Evolutionary conservation across 805 yeast species (phyloP).

Genomic region (Candida stauntonica): DNA sequence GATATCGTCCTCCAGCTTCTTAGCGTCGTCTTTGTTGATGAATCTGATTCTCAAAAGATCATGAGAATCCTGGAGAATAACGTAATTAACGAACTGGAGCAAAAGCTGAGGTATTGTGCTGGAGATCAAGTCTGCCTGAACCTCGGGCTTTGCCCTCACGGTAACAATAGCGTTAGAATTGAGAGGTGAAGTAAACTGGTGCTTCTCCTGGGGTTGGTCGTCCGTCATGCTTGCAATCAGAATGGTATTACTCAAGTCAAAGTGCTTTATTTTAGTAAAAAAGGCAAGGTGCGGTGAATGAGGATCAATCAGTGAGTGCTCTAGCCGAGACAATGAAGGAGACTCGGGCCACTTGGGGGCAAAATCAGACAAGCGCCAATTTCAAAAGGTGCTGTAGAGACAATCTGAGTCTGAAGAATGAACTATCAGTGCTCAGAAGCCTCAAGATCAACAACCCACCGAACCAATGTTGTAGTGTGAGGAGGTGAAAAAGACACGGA

Average conservation of each 20-base stretch:
- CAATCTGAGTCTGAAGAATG: too few relatives aligned
- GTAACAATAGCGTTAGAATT: slow-evolving; percentile 25
- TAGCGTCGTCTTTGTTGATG: slow-evolving; percentile 20
- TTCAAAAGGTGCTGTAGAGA: background rate
- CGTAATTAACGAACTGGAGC: slow-evolving; percentile 8
- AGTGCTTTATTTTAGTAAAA: too few relatives aligned
- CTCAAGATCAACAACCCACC: too few relatives aligned
- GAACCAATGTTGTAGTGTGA: too few relatives aligned
- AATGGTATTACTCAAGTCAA: too few relatives aligned
- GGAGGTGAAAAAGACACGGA: background rate
- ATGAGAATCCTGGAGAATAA: slow-evolving; percentile 5
- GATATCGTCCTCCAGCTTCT: slow-evolving; percentile 6
- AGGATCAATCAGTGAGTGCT: too few relatives aligned
- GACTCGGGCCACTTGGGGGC: background rate
- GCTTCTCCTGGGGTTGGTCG: slow-evolving; percentile 7
- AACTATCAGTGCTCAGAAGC: too few relatives aligned
- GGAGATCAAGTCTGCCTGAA: background rate
- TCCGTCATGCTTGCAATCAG: slow-evolving; percentile 3
- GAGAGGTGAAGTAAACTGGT: slow-evolving; percentile 21
- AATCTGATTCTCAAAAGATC: slow-evolving; percentile 13
- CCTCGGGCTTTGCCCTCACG: slow-evolving; percentile 3
- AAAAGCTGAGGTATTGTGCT: slow-evolving; percentile 3
- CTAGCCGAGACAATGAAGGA: background rate
- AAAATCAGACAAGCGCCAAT: background rate
- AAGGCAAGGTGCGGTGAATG: too few relatives aligned